Evolutionary conservation across 2,329 filamentous ascomycete species (phyloP), one percentile per base, ranked within the genome.

Genomic region (Fusarium irregulare): DNA sequence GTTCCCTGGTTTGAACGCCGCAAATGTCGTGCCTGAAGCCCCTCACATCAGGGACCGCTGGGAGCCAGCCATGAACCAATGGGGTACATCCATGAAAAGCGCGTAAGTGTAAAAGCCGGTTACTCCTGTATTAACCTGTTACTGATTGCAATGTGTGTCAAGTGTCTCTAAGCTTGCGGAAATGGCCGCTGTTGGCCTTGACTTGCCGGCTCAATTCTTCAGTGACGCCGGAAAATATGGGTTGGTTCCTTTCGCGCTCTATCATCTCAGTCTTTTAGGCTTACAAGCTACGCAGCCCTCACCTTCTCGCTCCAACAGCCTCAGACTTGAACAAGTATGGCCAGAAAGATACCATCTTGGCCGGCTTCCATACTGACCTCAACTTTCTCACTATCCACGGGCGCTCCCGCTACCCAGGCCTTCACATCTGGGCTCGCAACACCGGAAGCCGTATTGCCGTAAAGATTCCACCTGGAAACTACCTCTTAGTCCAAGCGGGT

Each of bases 351-450:
- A 89, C 86, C 51, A 89, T 89, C 73, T 83, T 89, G 18, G 87
- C 87, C 18, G 87, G 87, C 41, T 89, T 89, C 80, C 87, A 89
- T 77, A 89, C 87, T 1, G 87, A 89, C 73, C 85, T 89, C 61
- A 89, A 89, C 82, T 89, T 89, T 76, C 82, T 89, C 55, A 89
- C 87, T 69, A 89, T 89, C 78, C 87, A 89, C 80, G 87, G 87
- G 60, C 87, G 87, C 70, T 88, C 86, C 30, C 86, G 87, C 63
- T 89, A 88, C 71, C 87, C 87, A 0, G 87, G 87, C 4, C 82
- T 89, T 70, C 84, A 89, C 80, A 85, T 89, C 73, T 89, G 87
- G 87, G 87, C 87, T 23, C 86, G 87, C 71, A 89, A 89, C 82
- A 89, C 87, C 3, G 87, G 87, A 46, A 82, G 81, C 66, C 84